Base-by-base conservation (phyloP, 495 filamentous ascomycete genomes). In the Xylaria grammica region DNA sequence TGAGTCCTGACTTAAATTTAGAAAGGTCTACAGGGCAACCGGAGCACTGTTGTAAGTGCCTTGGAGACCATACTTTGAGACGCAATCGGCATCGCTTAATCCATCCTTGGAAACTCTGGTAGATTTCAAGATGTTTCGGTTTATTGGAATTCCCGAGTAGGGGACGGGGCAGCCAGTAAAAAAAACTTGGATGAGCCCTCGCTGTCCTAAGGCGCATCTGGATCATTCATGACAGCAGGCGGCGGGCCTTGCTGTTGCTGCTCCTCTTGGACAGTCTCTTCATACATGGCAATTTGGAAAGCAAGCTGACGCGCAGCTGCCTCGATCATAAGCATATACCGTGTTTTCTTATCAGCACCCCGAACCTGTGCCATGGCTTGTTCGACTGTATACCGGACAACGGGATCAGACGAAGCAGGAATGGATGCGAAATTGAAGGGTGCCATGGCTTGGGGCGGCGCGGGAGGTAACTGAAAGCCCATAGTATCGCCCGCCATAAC, bases 261-360 rank as follows among this genome's bases (percentile, higher is more conserved):
- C 24, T 74, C 68, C 20, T 74, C 72, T 19, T 65, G 68, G 3
- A 69, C 51, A 10, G 50, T 64, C 3, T 82, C 79, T 60, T 81
- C 79, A 64, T 80, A 81, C 63, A 75, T 68, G 20, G 66, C 68
- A 7, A 81, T 74, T 49, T 79, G 76, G 42, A 76, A 71, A 0
- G 80, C 80, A n/a, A 82, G 65, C 61, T 81, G 78, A 66, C 75
- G 75, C 13, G 80, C 76, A 0, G 72, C 67, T 26, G 72, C 69
- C 49, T 82, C 78, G 58, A 82, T 78, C 62, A 76, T 66, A 30
- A 79, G 74, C 64, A 81, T 76, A 49, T 74, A 70, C 1, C 79
- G 70, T 4, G 70, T 72, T 36, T 74, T 72, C 64, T 75, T 76
- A 65, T 82, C 76, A 3, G 78, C 75, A 6, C 65, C 57, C 49